Conservation (phyloP, 257 asterid genomes). For the Nemophila menziesii region DNA sequence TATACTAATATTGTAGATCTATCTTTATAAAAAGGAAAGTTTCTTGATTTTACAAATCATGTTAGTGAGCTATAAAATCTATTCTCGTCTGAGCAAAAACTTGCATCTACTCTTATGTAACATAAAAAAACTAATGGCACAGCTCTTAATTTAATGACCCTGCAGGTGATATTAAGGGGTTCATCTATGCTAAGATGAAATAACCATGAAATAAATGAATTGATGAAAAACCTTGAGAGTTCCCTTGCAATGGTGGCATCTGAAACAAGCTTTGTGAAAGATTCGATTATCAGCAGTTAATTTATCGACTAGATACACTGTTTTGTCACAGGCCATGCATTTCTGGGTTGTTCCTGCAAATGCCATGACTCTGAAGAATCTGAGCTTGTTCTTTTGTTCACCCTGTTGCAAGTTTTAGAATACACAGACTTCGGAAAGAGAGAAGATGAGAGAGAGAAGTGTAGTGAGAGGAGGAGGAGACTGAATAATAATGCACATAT, state of each 20-base stretch:
- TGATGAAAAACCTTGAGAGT: conserved; percentile 59
- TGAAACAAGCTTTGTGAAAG: conserved; percentile 88
- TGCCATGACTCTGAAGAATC: conserved; percentile 38
- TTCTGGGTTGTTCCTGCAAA: conserved; percentile 98
- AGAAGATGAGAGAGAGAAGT: not conserved
- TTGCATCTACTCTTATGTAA: not conserved
- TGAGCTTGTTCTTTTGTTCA: not conserved
- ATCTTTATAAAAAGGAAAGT: too few relatives aligned
- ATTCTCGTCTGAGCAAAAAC: too few relatives aligned
- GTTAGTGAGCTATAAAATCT: too few relatives aligned
- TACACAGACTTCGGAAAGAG: not conserved
- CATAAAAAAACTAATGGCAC: not conserved
- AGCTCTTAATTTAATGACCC: not conserved
- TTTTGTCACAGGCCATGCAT: conserved; percentile 91
- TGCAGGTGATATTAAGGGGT: too few relatives aligned
- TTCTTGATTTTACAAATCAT: too few relatives aligned
- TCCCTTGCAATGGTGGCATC: conserved; percentile 96
- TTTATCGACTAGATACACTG: conserved; percentile 87
- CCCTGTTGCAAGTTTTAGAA: not conserved
- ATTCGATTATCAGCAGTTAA: conserved; percentile 79
- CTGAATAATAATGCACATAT: not conserved
- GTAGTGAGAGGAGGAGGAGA: not conserved
- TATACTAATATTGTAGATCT: not conserved
- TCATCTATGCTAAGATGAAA: not conserved
- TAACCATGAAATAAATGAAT: too few relatives aligned